Conservation (phyloP, 2,329 filamentous ascomycete species). For the Alternaria brassicicola region DNA sequence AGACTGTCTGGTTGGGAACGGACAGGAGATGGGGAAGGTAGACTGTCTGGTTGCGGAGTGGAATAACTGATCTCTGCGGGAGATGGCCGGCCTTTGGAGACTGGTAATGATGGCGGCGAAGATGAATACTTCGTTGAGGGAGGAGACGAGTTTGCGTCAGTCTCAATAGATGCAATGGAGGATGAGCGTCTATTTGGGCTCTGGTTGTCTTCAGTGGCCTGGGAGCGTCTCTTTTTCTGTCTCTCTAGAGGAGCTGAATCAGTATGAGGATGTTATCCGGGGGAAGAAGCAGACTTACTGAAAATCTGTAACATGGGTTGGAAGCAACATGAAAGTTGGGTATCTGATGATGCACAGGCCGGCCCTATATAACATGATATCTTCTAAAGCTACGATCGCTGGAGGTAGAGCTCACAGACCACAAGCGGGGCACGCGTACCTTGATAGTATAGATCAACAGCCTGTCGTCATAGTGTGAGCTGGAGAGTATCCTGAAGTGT, state of each 20-base stretch:
- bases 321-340: conserved; percentile 8
- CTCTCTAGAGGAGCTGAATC: conserved; percentile 19
- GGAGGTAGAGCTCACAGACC: conserved; percentile 9
- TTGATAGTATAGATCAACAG: conserved; percentile 14
- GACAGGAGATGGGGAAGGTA: not conserved
- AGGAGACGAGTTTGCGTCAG: not conserved
- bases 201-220: conserved; percentile 11
- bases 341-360: not conserved
- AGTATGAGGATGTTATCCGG: not conserved
- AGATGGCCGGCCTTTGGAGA: conserved; percentile 4
- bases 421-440: conserved; percentile 20
- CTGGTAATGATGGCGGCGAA: conserved; percentile 1
- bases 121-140: not conserved
- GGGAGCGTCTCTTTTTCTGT: conserved; percentile 22
- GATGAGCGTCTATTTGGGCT: conserved; percentile 10
- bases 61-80: conserved; percentile 9
- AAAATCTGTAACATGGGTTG: conserved; percentile 32
- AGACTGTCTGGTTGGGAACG: not conserved
- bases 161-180: conserved; percentile 14
- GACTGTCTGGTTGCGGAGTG: not conserved
- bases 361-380: conserved; percentile 13
- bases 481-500: not conserved
- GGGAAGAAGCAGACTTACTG: conserved; percentile 11
- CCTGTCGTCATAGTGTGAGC: conserved; percentile 3
- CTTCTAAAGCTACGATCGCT: conserved; percentile 7